Base-by-base conservation (phyloP, 2,329 filamentous ascomycete genomes). In the Xylariaceae sp. region DNA sequence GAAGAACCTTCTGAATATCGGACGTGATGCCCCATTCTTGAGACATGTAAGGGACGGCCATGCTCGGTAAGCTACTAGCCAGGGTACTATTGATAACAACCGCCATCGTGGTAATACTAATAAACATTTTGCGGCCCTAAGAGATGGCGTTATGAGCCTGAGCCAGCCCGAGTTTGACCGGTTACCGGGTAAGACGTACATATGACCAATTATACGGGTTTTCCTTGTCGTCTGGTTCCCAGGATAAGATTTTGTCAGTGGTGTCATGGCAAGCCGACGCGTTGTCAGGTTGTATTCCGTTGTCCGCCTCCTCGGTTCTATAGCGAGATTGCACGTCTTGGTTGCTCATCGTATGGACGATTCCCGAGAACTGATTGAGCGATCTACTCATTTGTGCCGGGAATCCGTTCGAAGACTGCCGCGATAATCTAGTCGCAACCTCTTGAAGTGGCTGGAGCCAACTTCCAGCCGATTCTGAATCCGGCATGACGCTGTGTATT, bases 21-120 rank as follows among this genome's bases (percentile, higher is more conserved):
- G 74, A 76, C 0, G 76, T 77, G 53, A 87, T 70, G 49, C 74
- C 64, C 70, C 85, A 89, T 60, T 85, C 74, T 2, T 69, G 65
- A 2, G 77, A 72, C 44, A 88, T 85, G 48, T 75, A 78, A 2
- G 78, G 74, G 2, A 83, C 76, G 13, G 82, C 81, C 67, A 85
- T 85, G 51, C 82, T 81, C 1, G 85, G 83, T 5, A 89, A 73
- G 0, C 83, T 76, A 40, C 80, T 86, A 1, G 80, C 81, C 70
- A 88, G 80, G 9, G 85, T 88, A 22, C 79, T 83, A 67, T 89
- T 89, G 65, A 87, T 74, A 41, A 88, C 83, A 49, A 79, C 75
- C 58, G 79, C 66, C 70, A 83, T 81, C 1, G 78, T 77, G 0
- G 80, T 74, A 22, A 80, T 63, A 2, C 85, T 64, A 5, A 87